A percentile compares a stretch with the other conserved stretches of the same genome.
These are phyloP conservation scores for Clohesyomyces aquaticus DNA, from an alignment of 495 filamentous ascomycete species.

Conservation along the genomic window DNA sequence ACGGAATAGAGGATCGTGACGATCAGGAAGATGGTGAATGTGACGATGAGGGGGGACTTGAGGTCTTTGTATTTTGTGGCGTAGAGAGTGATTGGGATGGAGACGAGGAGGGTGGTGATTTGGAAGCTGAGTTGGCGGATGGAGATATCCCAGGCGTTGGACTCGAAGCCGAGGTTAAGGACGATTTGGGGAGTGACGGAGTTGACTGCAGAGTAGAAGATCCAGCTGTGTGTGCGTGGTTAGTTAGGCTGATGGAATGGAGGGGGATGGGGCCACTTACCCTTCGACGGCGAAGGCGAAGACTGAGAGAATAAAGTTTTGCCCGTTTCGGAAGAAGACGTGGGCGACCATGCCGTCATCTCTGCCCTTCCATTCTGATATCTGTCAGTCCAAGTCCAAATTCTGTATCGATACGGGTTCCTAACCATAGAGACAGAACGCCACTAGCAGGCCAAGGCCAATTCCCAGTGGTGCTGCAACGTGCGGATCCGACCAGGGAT, in stretches of 20 bases:
- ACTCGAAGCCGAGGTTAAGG: constrained; percentile 59
- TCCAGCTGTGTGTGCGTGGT: no score
- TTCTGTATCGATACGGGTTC: not conserved
- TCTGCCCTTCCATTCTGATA: constrained; percentile 58
- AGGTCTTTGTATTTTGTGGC: constrained; percentile 57
- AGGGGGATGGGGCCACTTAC: constrained; percentile 14
- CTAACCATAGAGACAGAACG: constrained; percentile 45
- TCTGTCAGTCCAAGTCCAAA: not conserved
- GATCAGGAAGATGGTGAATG: constrained; percentile 54
- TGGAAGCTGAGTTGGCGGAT: constrained; percentile 55
- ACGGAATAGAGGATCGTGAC: constrained; percentile 55
- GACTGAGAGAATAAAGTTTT: constrained; percentile 57
- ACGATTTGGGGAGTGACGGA: constrained; percentile 57
- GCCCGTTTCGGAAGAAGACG: constrained; percentile 57
- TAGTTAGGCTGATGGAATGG: not conserved
- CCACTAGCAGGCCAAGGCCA: constrained; percentile 52
- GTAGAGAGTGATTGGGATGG: constrained; percentile 49
- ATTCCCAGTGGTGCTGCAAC: constrained; percentile 55
- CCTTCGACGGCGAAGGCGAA: constrained; percentile 62
- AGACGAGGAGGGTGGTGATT: constrained; percentile 28
- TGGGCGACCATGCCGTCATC: constrained; percentile 58
- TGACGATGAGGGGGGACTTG: constrained; percentile 54
- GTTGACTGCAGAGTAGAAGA: constrained; percentile 63
- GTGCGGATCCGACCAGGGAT: constrained; percentile 54
- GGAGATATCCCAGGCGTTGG: constrained; percentile 50